phyloP scores from a whole-genome alignment of 1,284 basidiomycete species.

The Porogramme epimiltina region DNA sequence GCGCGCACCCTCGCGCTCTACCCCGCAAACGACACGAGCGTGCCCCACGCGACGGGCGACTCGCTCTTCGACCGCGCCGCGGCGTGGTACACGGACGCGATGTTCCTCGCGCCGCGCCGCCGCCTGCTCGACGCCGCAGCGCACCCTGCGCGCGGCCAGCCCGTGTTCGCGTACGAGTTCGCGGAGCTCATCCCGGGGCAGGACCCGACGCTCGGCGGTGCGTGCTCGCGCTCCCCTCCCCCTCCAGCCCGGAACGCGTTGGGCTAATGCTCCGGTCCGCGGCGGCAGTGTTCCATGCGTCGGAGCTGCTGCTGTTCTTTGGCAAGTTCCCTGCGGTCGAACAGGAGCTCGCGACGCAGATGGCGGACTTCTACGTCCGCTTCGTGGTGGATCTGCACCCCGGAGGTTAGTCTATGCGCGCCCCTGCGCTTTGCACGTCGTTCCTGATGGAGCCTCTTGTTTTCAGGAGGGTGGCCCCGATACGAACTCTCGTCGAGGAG shows the following conservation, averaged over 20 bases:
- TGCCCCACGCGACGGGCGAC: conserved; percentile 58
- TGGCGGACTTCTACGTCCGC: conserved; percentile 54
- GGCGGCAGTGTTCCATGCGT: conserved; percentile 47
- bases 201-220: conserved; percentile 42
- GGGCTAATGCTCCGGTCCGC: too few species aligned
- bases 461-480: conserved; percentile 46
- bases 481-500: conserved; percentile 36
- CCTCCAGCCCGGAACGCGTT: neutral
- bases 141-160: conserved; percentile 39
- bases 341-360: conserved; percentile 44
- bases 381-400: conserved; percentile 56
- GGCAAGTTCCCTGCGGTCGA: conserved; percentile 48
- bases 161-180: conserved; percentile 56
- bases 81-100: conserved; percentile 58
- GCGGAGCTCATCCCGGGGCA: conserved; percentile 56
- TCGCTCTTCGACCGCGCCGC: conserved; percentile 56
- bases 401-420: conserved; percentile 39
- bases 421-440: neutral
- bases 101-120: conserved; percentile 52
- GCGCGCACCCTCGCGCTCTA: conserved; percentile 41
- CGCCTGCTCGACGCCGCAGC: conserved; percentile 49
- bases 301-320: conserved; percentile 51
- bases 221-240: conserved; percentile 1
- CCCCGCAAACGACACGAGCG: conserved; percentile 49
- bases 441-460: neutral